These are phyloP conservation scores for Arabidopsis lyrata DNA, from an alignment of 441 rosid species.

Conservation along the genomic window DNA sequence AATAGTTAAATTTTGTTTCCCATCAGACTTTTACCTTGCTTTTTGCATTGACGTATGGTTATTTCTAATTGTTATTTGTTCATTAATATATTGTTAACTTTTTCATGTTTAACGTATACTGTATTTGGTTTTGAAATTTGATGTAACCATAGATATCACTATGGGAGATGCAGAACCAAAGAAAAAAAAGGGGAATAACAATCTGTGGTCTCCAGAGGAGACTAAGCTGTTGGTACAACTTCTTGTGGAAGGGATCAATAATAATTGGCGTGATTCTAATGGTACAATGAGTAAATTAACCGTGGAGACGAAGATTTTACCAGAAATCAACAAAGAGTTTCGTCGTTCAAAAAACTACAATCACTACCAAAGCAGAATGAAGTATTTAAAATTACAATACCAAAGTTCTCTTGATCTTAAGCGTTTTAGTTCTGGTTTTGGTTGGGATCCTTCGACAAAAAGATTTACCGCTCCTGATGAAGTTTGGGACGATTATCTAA, in stretches of 20 bases:
- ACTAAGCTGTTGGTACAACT: neutral
- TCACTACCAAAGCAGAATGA: neutral
- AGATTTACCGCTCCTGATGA: too few relatives aligned
- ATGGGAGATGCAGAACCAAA: neutral
- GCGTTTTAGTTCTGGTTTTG: too few relatives aligned
- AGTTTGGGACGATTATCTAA: too few relatives aligned
- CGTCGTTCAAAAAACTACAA: neutral
- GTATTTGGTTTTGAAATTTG: neutral
- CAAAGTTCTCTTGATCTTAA: too few relatives aligned
- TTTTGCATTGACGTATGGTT: neutral
- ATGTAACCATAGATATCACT: neutral
- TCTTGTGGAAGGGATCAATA: neutral
- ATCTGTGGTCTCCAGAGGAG: neutral
- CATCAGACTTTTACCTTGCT: too few relatives aligned
- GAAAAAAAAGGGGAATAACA: too few relatives aligned
- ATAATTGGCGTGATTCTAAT: neutral
- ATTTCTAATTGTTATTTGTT: too few relatives aligned
- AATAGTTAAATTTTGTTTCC: too few relatives aligned
- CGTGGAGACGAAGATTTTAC: neutral
- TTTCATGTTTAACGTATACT: neutral
- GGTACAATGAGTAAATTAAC: neutral
- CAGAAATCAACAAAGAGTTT: neutral
- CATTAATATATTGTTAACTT: neutral
- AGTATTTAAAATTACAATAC: too few relatives aligned
- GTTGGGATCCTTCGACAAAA: too few relatives aligned